These are phyloP conservation scores for Artemisia tridentata DNA, from an alignment of 129 eudicot species.

Conservation along the genomic window DNA sequence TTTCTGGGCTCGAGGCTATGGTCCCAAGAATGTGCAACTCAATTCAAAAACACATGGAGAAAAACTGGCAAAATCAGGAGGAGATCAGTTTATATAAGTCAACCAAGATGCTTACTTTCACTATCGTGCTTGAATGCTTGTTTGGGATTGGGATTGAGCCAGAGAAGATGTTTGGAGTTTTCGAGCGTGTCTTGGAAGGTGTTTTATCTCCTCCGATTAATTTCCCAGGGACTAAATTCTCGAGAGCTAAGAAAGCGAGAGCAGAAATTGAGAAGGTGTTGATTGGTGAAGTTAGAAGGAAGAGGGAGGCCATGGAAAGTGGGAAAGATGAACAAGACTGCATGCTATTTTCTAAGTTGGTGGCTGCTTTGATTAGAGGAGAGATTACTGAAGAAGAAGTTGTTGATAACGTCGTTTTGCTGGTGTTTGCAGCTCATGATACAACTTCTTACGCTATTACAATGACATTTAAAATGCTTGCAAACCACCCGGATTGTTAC, in stretches of 20 bases:
- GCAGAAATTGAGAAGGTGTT: constrained; percentile 50
- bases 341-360: constrained; percentile 48
- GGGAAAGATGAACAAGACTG: constrained; percentile 29
- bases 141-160: constrained; percentile 58
- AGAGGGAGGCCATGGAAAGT: constrained; percentile 53
- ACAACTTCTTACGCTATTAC: constrained; percentile 95
- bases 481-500: constrained; percentile 56
- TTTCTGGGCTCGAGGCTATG: constrained; percentile 43
- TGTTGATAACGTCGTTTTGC: constrained; percentile 73
- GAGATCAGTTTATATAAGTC: constrained; percentile 45
- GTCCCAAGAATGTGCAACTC: constrained; percentile 68
- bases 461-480: constrained; percentile 75
- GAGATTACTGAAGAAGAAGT: constrained; percentile 77
- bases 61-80: constrained; percentile 42
- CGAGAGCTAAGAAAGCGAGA: constrained; percentile 68
- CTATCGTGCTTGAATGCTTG: constrained; percentile 69
- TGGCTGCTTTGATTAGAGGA: constrained; percentile 61
- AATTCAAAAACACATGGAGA: constrained; percentile 43
- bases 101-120: constrained; percentile 62
- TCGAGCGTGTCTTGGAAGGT: constrained; percentile 74
- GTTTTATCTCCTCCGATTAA: constrained; percentile 53
- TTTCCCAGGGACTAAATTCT: constrained; percentile 69
- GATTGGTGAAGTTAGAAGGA: constrained; percentile 50
- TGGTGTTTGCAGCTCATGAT: constrained; percentile 91
- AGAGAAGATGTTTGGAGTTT: constrained; percentile 41